A percentile compares a stretch with the other conserved stretches of the same genome.
These are phyloP conservation scores for Pythium sukuiense DNA, from an alignment of 352 stramenopile genomes.

Conservation along the genomic window DNA sequence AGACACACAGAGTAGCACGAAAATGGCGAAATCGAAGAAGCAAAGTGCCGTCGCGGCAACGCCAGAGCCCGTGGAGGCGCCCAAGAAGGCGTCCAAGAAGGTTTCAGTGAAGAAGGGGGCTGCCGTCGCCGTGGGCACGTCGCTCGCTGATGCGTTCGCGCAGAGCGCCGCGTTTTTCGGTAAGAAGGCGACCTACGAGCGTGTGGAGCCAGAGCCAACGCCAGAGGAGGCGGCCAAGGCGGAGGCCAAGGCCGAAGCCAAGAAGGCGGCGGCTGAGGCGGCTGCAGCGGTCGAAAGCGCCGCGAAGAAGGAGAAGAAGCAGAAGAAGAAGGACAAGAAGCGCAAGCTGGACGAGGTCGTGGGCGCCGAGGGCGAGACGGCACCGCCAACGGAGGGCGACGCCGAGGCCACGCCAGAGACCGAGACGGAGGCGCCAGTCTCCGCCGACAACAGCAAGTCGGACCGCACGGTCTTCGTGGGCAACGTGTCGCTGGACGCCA, in stretches of 20 bases:
- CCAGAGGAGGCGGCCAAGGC: not conserved
- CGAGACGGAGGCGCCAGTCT: conserved; percentile 9
- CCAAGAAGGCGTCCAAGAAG: conserved; percentile 23
- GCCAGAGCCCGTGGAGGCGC: conserved; percentile 20
- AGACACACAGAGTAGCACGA: conserved; percentile 33
- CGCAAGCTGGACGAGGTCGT: conserved; percentile 15
- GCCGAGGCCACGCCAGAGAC: conserved; percentile 16
- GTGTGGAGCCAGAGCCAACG: conserved; percentile 14
- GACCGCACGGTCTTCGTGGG: conserved; percentile 91
- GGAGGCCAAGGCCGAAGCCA: not conserved
- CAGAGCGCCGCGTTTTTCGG: conserved; percentile 58
- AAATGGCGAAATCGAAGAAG: conserved; percentile 36
- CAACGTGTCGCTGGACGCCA: conserved; percentile 89
- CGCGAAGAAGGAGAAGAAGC: conserved; percentile 19
- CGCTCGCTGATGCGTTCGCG: conserved; percentile 56
- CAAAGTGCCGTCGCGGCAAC: conserved; percentile 20
- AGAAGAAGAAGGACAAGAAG: conserved; percentile 43
- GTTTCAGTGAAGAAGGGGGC: conserved; percentile 1
- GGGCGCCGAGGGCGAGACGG: conserved; percentile 12
- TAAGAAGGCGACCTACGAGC: conserved; percentile 63
- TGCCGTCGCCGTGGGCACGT: conserved; percentile 3
- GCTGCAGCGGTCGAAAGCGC: conserved; percentile 13
- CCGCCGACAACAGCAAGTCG: conserved; percentile 53
- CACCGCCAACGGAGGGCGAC: conserved; percentile 9
- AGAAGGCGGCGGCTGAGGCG: conserved; percentile 15